phyloP scores from a whole-genome alignment of 2,329 filamentous ascomycete genomes.

The Huntiella abstrusa region DNA sequence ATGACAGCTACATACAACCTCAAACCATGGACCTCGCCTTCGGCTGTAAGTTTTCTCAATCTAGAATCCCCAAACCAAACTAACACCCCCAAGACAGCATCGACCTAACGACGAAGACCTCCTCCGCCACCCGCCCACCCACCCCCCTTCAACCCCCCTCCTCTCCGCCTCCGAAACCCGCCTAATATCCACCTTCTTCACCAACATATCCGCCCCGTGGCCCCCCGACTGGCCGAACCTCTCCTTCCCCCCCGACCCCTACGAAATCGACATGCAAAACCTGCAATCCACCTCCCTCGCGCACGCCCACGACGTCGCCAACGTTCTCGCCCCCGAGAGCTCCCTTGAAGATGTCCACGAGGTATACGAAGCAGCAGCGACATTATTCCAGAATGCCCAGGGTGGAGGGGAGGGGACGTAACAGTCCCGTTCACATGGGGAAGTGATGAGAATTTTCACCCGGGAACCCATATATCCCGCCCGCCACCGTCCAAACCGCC shows the following conservation, averaged over 20 bases:
- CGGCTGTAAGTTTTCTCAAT: conserved; percentile 37
- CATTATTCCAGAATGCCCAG: conserved; percentile 11
- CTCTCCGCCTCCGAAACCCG: conserved; percentile 43
- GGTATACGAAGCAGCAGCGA: conserved; percentile 9
- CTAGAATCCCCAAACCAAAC: conserved; percentile 3
- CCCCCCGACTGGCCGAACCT: no score
- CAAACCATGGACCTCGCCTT: conserved; percentile 37
- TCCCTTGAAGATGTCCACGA: conserved; percentile 6
- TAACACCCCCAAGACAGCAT: conserved; percentile 16
- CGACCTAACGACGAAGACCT: conserved; percentile 9
- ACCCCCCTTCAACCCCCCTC: conserved; percentile 44
- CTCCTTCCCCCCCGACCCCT: background rate
- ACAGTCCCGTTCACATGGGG: no score
- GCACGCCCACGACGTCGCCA: conserved; percentile 4
- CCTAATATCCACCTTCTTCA: conserved; percentile 38
- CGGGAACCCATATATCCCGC: conserved; percentile 9
- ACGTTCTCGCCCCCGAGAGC: background rate
- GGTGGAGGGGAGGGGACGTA: background rate
- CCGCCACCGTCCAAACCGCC: background rate
- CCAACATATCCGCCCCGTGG: conserved; percentile 26
- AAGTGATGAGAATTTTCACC: conserved; percentile 7
- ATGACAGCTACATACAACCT: conserved; percentile 15
- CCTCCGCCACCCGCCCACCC: conserved; percentile 26
- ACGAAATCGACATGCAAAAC: background rate
- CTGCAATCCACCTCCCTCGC: background rate